These are phyloP conservation scores for Hymenoscyphus fructigenus DNA, from an alignment of 2,329 filamentous ascomycete genomes.

Conservation along the genomic window DNA sequence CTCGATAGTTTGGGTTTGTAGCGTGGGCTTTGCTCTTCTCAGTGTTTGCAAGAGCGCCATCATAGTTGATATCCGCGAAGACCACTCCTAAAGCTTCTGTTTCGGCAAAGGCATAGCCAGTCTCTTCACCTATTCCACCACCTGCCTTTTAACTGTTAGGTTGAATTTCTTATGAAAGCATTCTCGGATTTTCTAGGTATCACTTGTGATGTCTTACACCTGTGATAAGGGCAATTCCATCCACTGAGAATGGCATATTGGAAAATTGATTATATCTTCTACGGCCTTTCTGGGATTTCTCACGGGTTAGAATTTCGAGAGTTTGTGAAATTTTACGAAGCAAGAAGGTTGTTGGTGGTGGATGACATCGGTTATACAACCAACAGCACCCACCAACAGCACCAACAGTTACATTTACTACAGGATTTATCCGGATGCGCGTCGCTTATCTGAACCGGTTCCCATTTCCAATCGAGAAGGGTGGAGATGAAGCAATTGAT, in stretches of 20 bases:
- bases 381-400: too few species aligned
- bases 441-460: too few species aligned
- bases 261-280: background rate
- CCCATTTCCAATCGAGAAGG: background rate
- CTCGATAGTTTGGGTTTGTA: conserved; percentile 28
- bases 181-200: background rate
- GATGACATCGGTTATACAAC: too few species aligned
- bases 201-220: background rate
- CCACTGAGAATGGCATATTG: background rate
- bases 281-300: background rate
- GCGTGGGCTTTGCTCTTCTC: conserved; percentile 32
- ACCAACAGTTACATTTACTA: too few species aligned
- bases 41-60: conserved; percentile 22
- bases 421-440: too few species aligned
- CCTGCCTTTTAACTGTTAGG: background rate
- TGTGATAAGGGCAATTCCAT: conserved; percentile 5
- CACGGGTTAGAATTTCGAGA: background rate
- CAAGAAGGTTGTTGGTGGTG: too few species aligned
- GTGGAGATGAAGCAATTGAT: background rate
- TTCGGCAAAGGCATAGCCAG: conserved; percentile 9
- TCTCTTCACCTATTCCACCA: conserved; percentile 4
- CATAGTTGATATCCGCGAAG: conserved; percentile 32
- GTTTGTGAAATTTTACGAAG: background rate
- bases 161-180: background rate
- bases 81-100: conserved; percentile 19